A percentile compares a stretch with the other conserved stretches of the same genome.
phyloP scores from a whole-genome alignment of 768 basidiomycete species.

The Tricholoma hemisulphureum region DNA sequence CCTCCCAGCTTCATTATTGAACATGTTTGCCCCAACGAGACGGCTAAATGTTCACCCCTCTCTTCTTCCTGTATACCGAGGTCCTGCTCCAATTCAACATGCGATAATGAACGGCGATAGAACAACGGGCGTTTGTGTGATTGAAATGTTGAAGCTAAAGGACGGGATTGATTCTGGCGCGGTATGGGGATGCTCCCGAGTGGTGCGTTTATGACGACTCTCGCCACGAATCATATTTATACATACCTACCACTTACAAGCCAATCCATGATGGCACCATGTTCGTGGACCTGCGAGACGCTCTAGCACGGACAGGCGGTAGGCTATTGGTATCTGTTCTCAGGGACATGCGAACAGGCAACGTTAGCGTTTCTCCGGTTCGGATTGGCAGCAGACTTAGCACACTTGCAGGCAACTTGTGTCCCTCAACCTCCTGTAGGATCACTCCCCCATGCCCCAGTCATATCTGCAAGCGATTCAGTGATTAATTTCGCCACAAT shows the following conservation, averaged over 20 bases:
- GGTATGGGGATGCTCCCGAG: slow-evolving; percentile 53
- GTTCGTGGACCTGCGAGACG: slow-evolving; percentile 56
- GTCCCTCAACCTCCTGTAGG: slow-evolving; percentile 44
- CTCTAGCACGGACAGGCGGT: slow-evolving; percentile 64
- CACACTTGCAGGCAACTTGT: slow-evolving; percentile 41
- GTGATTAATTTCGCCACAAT: slow-evolving; percentile 55
- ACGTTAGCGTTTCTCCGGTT: slow-evolving; percentile 33
- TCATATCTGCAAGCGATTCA: slow-evolving; percentile 54
- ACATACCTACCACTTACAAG: slow-evolving; percentile 33
- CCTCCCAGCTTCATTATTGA: slow-evolving; percentile 60
- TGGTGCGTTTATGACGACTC: slow-evolving; percentile 44
- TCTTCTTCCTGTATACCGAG: slow-evolving; percentile 81
- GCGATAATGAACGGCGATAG: slow-evolving; percentile 65
- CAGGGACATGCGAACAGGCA: slow-evolving; percentile 57
- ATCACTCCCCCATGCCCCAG: slow-evolving; percentile 50
- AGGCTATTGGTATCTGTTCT: slow-evolving; percentile 68
- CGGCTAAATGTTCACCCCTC: slow-evolving; percentile 91
- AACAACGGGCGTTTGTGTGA: slow-evolving; percentile 78
- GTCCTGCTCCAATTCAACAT: slow-evolving; percentile 88
- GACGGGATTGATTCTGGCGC: slow-evolving; percentile 79
- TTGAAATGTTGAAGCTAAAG: slow-evolving; percentile 66
- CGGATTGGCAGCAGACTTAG: not conserved
- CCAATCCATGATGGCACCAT: slow-evolving; percentile 46
- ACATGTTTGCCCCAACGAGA: slow-evolving; percentile 54
- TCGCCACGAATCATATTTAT: not conserved